A percentile compares a stretch with the other conserved stretches of the same genome.
Evolutionary conservation across 345 rosid species (phyloP).

Genomic region (Balakata baccata): DNA sequence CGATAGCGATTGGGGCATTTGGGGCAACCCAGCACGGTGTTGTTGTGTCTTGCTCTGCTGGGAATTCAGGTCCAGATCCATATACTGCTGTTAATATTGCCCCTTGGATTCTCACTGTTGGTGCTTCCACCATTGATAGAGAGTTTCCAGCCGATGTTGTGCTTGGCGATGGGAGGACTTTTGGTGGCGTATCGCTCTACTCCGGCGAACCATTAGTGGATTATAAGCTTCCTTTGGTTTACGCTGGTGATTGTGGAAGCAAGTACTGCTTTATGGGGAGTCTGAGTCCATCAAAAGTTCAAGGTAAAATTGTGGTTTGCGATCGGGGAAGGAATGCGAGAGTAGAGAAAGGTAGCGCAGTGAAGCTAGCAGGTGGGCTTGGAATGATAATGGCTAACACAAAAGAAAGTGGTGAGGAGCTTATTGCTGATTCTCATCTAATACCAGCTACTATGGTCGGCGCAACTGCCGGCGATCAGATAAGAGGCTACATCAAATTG

Average conservation of each 20-base stretch:
- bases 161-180: constrained; percentile 55
- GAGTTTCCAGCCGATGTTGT: constrained; percentile 79
- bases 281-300: constrained; percentile 17
- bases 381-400: constrained; percentile 34
- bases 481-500: constrained; percentile 20
- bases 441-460: constrained; percentile 35
- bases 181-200: constrained; percentile 66
- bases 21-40: constrained; percentile 62
- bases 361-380: constrained; percentile 31
- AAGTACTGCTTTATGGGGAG: constrained; percentile 30
- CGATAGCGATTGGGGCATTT: constrained; percentile 79
- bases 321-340: constrained; percentile 34
- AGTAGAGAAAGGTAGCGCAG: constrained; percentile 31
- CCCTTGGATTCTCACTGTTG: constrained; percentile 88
- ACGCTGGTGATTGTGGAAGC: constrained; percentile 60
- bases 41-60: constrained; percentile 84
- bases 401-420: constrained; percentile 27
- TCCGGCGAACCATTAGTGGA: constrained; percentile 48
- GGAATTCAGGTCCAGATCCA: constrained; percentile 81
- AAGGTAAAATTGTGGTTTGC: constrained; percentile 33
- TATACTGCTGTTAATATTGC: constrained; percentile 76
- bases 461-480: constrained; percentile 17
- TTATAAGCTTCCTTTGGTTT: constrained; percentile 48
- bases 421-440: constrained; percentile 34
- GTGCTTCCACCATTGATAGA: constrained; percentile 81